Conservation (phyloP, 1,284 basidiomycete genomes). For the Pisolithus thermaeus region DNA sequence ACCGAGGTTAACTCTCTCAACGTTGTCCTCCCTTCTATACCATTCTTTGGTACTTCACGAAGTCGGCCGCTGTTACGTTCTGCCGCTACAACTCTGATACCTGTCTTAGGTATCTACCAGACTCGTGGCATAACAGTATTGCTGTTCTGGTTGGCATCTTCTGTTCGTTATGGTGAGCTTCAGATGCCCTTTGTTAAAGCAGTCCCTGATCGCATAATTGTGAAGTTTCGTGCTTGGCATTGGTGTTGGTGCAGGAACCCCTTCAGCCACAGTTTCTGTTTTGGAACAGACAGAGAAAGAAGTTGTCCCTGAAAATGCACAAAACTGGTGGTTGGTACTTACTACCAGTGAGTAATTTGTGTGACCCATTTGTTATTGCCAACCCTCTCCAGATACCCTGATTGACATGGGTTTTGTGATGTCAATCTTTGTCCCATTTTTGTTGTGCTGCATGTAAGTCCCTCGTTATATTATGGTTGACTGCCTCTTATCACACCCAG, state of each 20-base stretch:
- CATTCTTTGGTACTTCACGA: too few relatives aligned
- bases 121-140: too few relatives aligned
- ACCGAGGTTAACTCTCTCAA: too few relatives aligned
- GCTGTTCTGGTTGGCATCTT: constrained; percentile 68
- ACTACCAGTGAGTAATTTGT: constrained; percentile 60
- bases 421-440: constrained; percentile 77
- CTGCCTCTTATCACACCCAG: constrained; percentile 27
- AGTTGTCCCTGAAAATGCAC: constrained; percentile 69
- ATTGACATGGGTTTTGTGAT: constrained; percentile 90
- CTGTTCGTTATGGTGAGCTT: constrained; percentile 26
- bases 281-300: constrained; percentile 87
- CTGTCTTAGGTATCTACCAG: too few relatives aligned
- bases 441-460: constrained; percentile 78
- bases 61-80: too few relatives aligned
- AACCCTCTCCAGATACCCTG: constrained; percentile 57
- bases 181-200: too few relatives aligned
- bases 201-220: neutral
- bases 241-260: constrained; percentile 87
- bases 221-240: constrained; percentile 73
- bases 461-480: neutral
- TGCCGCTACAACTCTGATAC: too few relatives aligned
- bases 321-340: constrained; percentile 82
- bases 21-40: too few relatives aligned
- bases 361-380: neutral
- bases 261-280: constrained; percentile 86